These are phyloP conservation scores for Malus domestica DNA, from an alignment of 306 rosid species.

Conservation along the genomic window ASM211411v1 NC_041796.1:376001-376500, in stretches of 20 bases:
- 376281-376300: constrained; percentile 90
- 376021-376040: constrained; percentile 94
- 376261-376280: constrained; percentile 81
- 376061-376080: constrained; percentile 83
- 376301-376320: constrained; percentile 87
- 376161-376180: constrained; percentile 80
- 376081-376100: constrained; percentile 80
- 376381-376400: constrained; percentile 53
- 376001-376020: constrained; percentile 89
- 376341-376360: constrained; percentile 94
- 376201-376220: constrained; percentile 93
- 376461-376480: constrained; percentile 50
- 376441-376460: constrained; percentile 37
- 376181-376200: constrained; percentile 91
- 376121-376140: constrained; percentile 76
- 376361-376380: constrained; percentile 83
- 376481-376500: constrained; percentile 29
- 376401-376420: constrained; percentile 62
- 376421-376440: constrained; percentile 56
- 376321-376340: constrained; percentile 87
- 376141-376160: constrained; percentile 65
- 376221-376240: constrained; percentile 87
- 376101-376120: constrained; percentile 84
- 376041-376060: constrained; percentile 89
- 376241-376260: constrained; percentile 88